Evolutionary conservation across 768 basidiomycete species (phyloP), one percentile per base, ranked within the genome.

Genomic region (Gautieria morchelliformis): DNA sequence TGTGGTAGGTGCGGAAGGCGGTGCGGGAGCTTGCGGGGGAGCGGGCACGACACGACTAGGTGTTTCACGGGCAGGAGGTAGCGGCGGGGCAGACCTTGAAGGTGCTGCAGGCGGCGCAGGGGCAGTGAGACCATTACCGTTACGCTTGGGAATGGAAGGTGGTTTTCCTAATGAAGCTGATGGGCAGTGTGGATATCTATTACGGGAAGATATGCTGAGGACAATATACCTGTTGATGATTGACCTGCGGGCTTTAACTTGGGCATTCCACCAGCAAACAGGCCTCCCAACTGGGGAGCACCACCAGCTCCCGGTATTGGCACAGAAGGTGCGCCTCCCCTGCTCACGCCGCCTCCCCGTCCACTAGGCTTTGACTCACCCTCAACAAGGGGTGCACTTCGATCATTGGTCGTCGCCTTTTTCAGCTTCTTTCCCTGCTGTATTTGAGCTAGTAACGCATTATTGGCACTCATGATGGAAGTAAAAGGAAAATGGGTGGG

Each of bases 191-290:
- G 58, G 50, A 17, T 9, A 8, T 44, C 7, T 9, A 44, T n/a
- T 44, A 9, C 8, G 8, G 12, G 60, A 56, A 27, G 4, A 30
- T n/a, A 46, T 37, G 35, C 35, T 37, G 27, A 19, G 50, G 22
- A 15, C 37, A 55, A 33, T 15, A 40, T 65, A 86, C 87, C 80
- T 56, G 75, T 69, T 68, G 73, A 77, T 54, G 66, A 75, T 58
- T 81, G 78, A 12, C 83, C 87, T n/a, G 87, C 78, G 46, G 90
- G 82, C 74, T 87, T 94, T 65, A 95, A 67, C 67, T 89, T 93
- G 4, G 93, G 93, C 75, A 95, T 83, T 1, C 93, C 93, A 15
- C 90, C 92, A 46, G 93, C 91, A 65, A 96, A 94, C 11, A 96
- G 70, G 1, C 82, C 85, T 33, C 83, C 93, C 4, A 94, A 73